phyloP scores from a whole-genome alignment of 768 basidiomycete species.

The Rhodotorula toruloides region DNA sequence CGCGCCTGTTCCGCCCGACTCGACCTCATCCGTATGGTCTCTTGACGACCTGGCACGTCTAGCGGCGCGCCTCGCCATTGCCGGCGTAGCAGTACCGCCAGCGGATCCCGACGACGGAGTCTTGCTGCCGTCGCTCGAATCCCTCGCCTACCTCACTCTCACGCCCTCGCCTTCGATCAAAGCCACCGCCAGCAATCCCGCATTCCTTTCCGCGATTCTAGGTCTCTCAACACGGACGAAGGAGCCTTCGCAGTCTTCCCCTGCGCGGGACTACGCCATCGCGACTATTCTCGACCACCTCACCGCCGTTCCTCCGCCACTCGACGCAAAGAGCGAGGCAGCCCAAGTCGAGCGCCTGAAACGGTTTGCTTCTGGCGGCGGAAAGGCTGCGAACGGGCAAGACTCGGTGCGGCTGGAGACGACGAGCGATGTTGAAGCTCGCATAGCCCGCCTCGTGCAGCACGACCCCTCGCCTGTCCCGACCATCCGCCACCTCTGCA shows the following conservation, averaged over 20 bases:
- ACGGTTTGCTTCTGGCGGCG: conserved; percentile 48
- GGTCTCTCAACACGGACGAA: conserved; percentile 51
- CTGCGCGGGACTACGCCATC: conserved; percentile 58
- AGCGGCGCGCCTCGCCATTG: conserved; percentile 23
- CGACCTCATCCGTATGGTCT: conserved; percentile 53
- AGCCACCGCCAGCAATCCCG: conserved; percentile 46
- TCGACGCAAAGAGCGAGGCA: conserved; percentile 70
- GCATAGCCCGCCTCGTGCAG: conserved; percentile 10
- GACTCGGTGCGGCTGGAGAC: neutral
- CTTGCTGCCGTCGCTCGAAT: conserved; percentile 71
- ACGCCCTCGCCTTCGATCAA: conserved; percentile 64
- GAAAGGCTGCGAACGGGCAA: conserved; percentile 55
- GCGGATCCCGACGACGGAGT: conserved; percentile 47
- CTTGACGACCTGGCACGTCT: conserved; percentile 58
- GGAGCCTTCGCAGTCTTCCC: conserved; percentile 22
- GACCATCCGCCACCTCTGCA: conserved; percentile 45
- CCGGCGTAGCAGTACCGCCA: too few species aligned
- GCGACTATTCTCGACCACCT: conserved; percentile 71
- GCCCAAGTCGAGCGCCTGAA: conserved; percentile 42
- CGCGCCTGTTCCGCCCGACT: conserved; percentile 46
- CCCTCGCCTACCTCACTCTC: conserved; percentile 72
- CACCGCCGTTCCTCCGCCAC: conserved; percentile 65
- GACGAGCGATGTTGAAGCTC: conserved; percentile 1
- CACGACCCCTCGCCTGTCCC: conserved; percentile 15
- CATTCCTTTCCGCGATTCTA: conserved; percentile 54